A percentile compares a stretch with the other conserved stretches of the same genome.
Conservation (phyloP, 2,329 filamentous ascomycete genomes). For the Monosporascus sp. region DNA sequence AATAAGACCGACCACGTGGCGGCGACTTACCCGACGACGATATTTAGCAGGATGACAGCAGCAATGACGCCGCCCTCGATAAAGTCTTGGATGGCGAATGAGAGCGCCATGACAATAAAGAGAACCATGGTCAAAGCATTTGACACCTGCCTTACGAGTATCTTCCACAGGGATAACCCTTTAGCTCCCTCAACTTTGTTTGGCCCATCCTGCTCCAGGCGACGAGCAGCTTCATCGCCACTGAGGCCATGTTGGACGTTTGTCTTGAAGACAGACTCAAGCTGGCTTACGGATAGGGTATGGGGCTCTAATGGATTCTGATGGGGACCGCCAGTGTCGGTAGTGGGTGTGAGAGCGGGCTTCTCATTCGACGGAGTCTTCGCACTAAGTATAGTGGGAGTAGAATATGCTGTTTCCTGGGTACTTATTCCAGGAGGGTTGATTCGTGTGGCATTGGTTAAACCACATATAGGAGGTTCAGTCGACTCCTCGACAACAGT, state of each 20-base stretch:
- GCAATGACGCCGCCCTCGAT: constrained; percentile 59
- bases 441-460: constrained; percentile 16
- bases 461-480: constrained; percentile 30
- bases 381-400: neutral
- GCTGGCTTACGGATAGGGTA: constrained; percentile 20
- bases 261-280: constrained; percentile 34
- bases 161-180: constrained; percentile 67
- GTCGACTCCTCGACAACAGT: constrained; percentile 28
- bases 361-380: constrained; percentile 6
- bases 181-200: constrained; percentile 69
- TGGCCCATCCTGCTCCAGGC: constrained; percentile 60
- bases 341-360: constrained; percentile 1
- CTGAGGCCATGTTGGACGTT: constrained; percentile 55
- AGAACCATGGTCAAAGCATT: constrained; percentile 73
- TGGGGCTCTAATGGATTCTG: constrained; percentile 19
- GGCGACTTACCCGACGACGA: constrained; percentile 54
- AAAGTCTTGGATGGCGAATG: constrained; percentile 60
- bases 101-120: constrained; percentile 67
- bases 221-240: constrained; percentile 56
- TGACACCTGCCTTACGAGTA: constrained; percentile 70
- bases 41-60: constrained; percentile 62
- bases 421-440: constrained; percentile 10
- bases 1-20: neutral
- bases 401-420: constrained; percentile 7
- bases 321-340: constrained; percentile 3